Evolutionary conservation across 139 green algal species (phyloP).

Genomic region (Pseudopediastrum boryanum): DNA sequence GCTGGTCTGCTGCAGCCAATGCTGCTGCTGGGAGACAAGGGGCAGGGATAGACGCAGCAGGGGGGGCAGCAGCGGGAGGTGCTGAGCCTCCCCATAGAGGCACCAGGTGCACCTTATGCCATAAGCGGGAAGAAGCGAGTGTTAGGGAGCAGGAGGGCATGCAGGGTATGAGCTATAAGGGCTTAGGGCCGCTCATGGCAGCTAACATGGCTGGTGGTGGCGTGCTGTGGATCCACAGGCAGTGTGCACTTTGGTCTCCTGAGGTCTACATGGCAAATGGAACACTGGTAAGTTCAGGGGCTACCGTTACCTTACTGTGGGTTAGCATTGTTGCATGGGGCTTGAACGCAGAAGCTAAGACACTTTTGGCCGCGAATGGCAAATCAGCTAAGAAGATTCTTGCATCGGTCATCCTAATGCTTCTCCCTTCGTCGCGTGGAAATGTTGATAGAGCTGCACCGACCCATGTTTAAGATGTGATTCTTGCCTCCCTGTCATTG

Average conservation of each 20-base stretch:
- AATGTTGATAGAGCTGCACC: too few species aligned
- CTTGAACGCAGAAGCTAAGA: too few species aligned
- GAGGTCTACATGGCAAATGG: slow-evolving; percentile 63
- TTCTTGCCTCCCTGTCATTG: too few species aligned
- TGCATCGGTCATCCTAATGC: too few species aligned
- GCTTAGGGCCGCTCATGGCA: slow-evolving; percentile 45
- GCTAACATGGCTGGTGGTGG: slow-evolving; percentile 1
- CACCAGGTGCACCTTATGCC: slow-evolving; percentile 1
- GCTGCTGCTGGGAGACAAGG: neutral
- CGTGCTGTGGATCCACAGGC: slow-evolving; percentile 65
- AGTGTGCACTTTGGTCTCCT: slow-evolving; percentile 74
- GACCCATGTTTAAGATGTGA: too few species aligned
- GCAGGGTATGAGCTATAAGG: slow-evolving; percentile 8
- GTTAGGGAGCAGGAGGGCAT: neutral
- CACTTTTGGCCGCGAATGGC: too few species aligned
- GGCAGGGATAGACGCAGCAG: neutral
- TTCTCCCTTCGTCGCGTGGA: too few species aligned
- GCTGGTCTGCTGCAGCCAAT: neutral
- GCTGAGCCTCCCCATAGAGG: slow-evolving; percentile 4
- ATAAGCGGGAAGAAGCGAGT: neutral
- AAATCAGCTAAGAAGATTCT: too few species aligned
- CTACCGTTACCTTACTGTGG: neutral
- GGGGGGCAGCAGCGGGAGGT: neutral
- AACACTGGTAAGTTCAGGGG: too few species aligned
- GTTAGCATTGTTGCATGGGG: too few species aligned